Evolutionary conservation across 805 yeast species (phyloP), one percentile per base, ranked within the genome.

Genomic region (Kluyveromyces lactis): DNA sequence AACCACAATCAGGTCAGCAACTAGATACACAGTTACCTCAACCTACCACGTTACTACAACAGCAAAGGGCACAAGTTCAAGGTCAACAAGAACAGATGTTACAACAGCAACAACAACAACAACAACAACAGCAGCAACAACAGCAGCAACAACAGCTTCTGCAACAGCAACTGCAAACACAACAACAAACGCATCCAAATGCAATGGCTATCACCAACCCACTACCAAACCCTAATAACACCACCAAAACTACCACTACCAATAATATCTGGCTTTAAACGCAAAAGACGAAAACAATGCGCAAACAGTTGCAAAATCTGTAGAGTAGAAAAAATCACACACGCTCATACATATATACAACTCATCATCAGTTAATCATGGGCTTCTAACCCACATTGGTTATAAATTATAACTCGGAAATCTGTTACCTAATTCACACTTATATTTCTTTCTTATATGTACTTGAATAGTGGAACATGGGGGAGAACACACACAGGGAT

Each of bases 111-210:
- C 42, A 45, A 21, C 44, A 43, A 27, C 47, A 41, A 36, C 49
- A 45, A 30, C 49, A 45, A 24, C 60, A 52, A 39, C 49, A 45
- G 38, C 45, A 38, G 31, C 46, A 36, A 26, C 41, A 38, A 24
- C 45, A 18, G 42, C 27, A 33, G 18, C 42, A 45, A 21, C 44
- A 44, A 26, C 48, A 41, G 38, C 49, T 44, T 29, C 49, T 45
- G 21, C 60, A 52, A 40, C 49, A 45, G 36, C 45, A 39, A 31
- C 45, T 36, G 30, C 41, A 38, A 26, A 43, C 24, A 34, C 39
- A 40, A 34, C 42, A 43, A 35, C 42, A 45, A 34, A 42, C 44
- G 16, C 36, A 45, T 32, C 38, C 42, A 26, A 41, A 39, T 13
- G 18, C 39, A 32, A 31, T 33, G 3, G 39, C 39, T 43, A 42